These are phyloP conservation scores for Mitragyna speciosa DNA, from an alignment of 257 asterid genomes.

Conservation along the genomic window DNA sequence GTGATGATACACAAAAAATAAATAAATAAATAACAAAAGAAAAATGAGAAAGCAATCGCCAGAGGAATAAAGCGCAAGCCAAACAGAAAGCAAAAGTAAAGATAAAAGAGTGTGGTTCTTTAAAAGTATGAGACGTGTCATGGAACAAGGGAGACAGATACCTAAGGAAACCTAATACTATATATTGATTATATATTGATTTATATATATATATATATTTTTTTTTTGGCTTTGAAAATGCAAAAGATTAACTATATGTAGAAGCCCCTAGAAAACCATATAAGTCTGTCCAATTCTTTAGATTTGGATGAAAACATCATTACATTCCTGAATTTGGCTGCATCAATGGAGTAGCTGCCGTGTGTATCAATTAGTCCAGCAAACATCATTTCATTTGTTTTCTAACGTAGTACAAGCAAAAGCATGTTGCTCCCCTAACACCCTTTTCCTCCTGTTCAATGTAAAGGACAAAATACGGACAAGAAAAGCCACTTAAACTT, in stretches of 20 bases:
- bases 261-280: not conserved
- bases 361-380: not conserved
- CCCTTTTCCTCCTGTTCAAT: no score
- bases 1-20: not conserved
- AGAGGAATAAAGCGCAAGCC: not conserved
- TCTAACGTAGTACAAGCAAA: no score
- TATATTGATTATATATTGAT: no score
- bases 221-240: not conserved
- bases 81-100: not conserved
- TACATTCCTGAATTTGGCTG: not conserved
- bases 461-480: not conserved
- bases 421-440: not conserved
- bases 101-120: not conserved
- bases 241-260: not conserved
- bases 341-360: not conserved
- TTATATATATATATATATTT: no score
- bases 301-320: not conserved
- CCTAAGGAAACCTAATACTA: no score
- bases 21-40: no score
- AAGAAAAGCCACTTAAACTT: no score
- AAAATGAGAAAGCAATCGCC: not conserved
- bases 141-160: no score
- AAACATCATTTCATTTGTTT: not conserved
- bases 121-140: not conserved
- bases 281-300: not conserved